These are phyloP conservation scores for Evansstolkia leycettana DNA, from an alignment of 495 filamentous ascomycete species.

Conservation along the genomic window DNA sequence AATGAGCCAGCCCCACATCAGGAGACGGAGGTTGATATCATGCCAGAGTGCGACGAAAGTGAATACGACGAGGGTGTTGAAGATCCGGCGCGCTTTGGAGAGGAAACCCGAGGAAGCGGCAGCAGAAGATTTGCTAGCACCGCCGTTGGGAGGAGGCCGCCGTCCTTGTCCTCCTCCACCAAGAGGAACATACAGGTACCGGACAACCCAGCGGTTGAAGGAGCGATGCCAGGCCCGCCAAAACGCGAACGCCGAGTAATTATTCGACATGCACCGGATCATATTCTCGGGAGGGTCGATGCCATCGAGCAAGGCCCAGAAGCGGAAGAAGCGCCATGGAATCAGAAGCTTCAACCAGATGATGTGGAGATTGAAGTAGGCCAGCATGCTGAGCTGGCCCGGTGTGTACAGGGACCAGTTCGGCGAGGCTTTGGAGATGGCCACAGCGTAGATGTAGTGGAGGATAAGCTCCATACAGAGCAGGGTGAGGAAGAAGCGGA, in stretches of 20 bases:
- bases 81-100: slow-evolving; percentile 25
- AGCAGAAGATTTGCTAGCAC: slow-evolving; percentile 4
- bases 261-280: slow-evolving; percentile 92
- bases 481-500: slow-evolving; percentile 71
- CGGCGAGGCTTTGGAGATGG: slow-evolving; percentile 73
- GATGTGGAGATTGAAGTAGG: slow-evolving; percentile 92
- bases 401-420: slow-evolving; percentile 78
- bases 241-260: slow-evolving; percentile 84
- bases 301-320: slow-evolving; percentile 83
- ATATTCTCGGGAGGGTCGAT: slow-evolving; percentile 97
- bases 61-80: slow-evolving; percentile 78
- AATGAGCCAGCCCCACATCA: slow-evolving; percentile 95
- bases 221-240: slow-evolving; percentile 94
- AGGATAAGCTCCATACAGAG: slow-evolving; percentile 90
- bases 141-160: slow-evolving; percentile 3
- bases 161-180: slow-evolving; percentile 48
- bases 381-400: slow-evolving; percentile 79
- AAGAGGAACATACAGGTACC: slow-evolving; percentile 90
- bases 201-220: slow-evolving; percentile 86
- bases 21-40: slow-evolving; percentile 82
- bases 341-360: slow-evolving; percentile 97
- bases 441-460: slow-evolving; percentile 87
- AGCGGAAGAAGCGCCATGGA: slow-evolving; percentile 93
- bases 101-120: slow-evolving; percentile 11
- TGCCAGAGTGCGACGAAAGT: slow-evolving; percentile 98